Conservation (phyloP, 225 moss, liverwort and hornwort genomes). For the Antitrichia curtipendula region DNA sequence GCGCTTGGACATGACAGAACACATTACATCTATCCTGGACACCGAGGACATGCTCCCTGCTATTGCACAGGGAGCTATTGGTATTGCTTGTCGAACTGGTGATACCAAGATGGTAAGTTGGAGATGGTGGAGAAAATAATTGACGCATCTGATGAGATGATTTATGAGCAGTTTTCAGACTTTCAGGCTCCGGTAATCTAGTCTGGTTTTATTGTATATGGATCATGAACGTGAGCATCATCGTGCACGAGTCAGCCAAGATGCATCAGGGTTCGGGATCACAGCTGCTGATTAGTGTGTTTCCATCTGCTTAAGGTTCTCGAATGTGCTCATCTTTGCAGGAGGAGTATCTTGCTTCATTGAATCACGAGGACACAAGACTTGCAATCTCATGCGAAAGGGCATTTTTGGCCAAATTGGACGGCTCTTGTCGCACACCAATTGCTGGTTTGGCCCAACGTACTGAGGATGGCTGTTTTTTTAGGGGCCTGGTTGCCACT, state of each 20-base stretch:
- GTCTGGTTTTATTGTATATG: neutral
- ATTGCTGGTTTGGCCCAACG: slow-evolving; percentile 88
- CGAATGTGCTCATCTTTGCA: neutral
- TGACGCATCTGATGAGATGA: neutral
- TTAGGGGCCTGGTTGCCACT: slow-evolving; percentile 80
- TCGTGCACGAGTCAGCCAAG: neutral
- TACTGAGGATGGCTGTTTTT: slow-evolving; percentile 54
- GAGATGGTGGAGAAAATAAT: neutral
- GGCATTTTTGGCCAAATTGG: slow-evolving; percentile 71
- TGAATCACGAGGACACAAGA: slow-evolving; percentile 86
- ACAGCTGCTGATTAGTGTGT: neutral
- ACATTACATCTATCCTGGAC: slow-evolving; percentile 63
- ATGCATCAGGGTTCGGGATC: neutral
- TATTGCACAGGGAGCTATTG: slow-evolving; percentile 93
- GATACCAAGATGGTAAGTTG: slow-evolving; percentile 60
- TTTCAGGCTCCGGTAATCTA: neutral
- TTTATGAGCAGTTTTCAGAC: neutral
- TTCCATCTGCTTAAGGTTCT: neutral
- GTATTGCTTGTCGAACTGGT: slow-evolving; percentile 77
- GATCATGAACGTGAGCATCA: neutral
- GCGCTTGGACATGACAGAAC: slow-evolving; percentile 85
- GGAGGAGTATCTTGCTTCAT: slow-evolving; percentile 63
- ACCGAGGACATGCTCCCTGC: slow-evolving; percentile 94
- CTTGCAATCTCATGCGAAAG: slow-evolving; percentile 81
- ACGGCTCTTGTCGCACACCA: slow-evolving; percentile 94